A percentile compares a stretch with the other conserved stretches of the same genome.
Conservation (phyloP, 495 filamentous ascomycete genomes). For the Podospora pseudopauciseta region DNA sequence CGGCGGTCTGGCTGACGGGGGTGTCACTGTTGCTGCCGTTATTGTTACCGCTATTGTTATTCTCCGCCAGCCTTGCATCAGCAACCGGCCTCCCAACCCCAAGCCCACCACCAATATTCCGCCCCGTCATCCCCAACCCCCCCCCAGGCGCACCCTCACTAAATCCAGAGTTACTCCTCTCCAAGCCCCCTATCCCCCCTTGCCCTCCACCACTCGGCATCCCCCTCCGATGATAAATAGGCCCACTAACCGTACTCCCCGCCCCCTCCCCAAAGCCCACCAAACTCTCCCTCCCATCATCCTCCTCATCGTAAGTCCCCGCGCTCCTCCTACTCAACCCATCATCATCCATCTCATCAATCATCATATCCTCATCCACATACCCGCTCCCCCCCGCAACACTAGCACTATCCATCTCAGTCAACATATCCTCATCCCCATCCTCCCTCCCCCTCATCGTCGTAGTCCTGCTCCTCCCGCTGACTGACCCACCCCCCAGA, state of each 20-base stretch:
- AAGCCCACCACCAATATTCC: not conserved
- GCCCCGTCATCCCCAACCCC: not conserved
- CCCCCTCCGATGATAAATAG: conserved; percentile 54
- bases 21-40: conserved; percentile 31
- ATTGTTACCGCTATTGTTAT: not conserved
- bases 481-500: conserved; percentile 33
- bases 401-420: conserved; percentile 39
- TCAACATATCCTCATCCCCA: conserved; percentile 42
- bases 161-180: conserved; percentile 43
- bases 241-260: conserved; percentile 70
- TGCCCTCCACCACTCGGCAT: not conserved
- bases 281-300: conserved; percentile 65
- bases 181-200: conserved; percentile 20
- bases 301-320: conserved; percentile 67
- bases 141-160: conserved; percentile 30
- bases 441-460: conserved; percentile 21
- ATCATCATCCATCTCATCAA: not conserved
- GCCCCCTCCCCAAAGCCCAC: conserved; percentile 89
- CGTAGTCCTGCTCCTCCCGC: conserved; percentile 55
- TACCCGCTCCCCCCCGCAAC: conserved; percentile 25
- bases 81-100: not conserved
- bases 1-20: conserved; percentile 38
- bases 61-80: not conserved
- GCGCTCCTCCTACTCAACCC: conserved; percentile 48
- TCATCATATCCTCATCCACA: conserved; percentile 38